Percentiles rank a stretch among this genome's conserved stretches.
Conservation (phyloP, 1,139 yeast species). For the Hansenula anomala region DNA sequence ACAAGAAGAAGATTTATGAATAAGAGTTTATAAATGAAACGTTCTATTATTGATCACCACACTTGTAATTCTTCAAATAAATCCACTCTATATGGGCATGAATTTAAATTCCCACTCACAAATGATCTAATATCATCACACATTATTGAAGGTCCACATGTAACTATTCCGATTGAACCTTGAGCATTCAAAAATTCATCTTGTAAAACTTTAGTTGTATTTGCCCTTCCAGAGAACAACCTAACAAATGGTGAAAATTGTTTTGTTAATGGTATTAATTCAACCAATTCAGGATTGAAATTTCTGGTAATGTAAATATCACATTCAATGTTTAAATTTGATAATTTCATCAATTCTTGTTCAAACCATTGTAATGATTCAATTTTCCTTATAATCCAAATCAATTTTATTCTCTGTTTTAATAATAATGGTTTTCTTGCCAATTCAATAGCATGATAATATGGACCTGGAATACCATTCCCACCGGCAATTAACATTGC, state of each 20-base stretch:
- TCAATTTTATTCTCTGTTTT: conserved; percentile 29
- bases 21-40: conserved; percentile 38
- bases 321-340: conserved; percentile 19
- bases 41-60: conserved; percentile 12
- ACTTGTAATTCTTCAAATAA: conserved; percentile 24
- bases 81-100: conserved; percentile 17
- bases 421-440: conserved; percentile 10
- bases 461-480: conserved; percentile 64
- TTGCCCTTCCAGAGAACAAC: conserved; percentile 18
- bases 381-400: conserved; percentile 45
- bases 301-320: conserved; percentile 21
- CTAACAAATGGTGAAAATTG: conserved; percentile 9
- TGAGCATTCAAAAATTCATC: conserved; percentile 13
- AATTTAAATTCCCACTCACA: conserved; percentile 11
- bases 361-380: conserved; percentile 48
- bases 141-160: conserved; percentile 51
- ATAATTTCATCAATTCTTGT: conserved; percentile 33
- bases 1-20: conserved; percentile 95
- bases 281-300: conserved; percentile 4
- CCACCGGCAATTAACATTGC: conserved; percentile 60
- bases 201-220: conserved; percentile 10
- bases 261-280: conserved; percentile 3
- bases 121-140: conserved; percentile 41
- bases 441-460: conserved; percentile 27
- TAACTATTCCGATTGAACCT: conserved; percentile 19